A percentile compares a stretch with the other conserved stretches of the same genome.
These are phyloP conservation scores for Plasmodium gallinaceum DNA, from an alignment of 169 alveolate species.

Conservation along the genomic window DNA sequence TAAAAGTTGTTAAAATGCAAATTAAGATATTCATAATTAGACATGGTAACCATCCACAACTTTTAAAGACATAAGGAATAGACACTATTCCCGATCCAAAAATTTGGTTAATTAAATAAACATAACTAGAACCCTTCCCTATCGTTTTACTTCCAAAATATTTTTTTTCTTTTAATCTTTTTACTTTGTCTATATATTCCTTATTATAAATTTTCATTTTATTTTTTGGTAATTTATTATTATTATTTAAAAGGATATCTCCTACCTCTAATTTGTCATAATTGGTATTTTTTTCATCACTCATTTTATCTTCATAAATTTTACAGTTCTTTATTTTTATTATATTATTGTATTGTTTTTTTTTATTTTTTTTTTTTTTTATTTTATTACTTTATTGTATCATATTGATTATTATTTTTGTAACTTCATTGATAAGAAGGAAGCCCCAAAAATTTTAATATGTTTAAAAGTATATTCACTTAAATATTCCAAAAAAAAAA, in stretches of 20 bases:
- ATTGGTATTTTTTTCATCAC: neutral
- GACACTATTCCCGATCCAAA: slow-evolving; percentile 82
- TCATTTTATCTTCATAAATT: neutral
- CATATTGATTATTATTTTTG: slow-evolving; percentile 3
- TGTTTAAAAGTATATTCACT: neutral
- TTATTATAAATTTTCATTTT: slow-evolving; percentile 9
- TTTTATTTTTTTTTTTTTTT: neutral
- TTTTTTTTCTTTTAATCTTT: slow-evolving; percentile 54
- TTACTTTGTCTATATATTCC: slow-evolving; percentile 63
- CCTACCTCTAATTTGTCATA: neutral
- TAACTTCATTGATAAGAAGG: too few relatives aligned
- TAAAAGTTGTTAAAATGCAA: slow-evolving; percentile 79
- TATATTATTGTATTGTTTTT: neutral
- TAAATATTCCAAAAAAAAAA: too few relatives aligned
- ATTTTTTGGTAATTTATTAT: neutral
- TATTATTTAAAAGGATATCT: neutral
- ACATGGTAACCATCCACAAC: slow-evolving; percentile 83
- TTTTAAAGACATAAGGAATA: slow-evolving; percentile 81
- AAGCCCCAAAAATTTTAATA: neutral
- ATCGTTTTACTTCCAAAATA: slow-evolving; percentile 70
- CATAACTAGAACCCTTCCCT: slow-evolving; percentile 56
- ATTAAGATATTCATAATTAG: slow-evolving; percentile 77
- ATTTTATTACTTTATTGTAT: neutral
- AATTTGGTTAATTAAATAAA: slow-evolving; percentile 72
- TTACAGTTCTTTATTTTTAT: neutral